phyloP scores from a whole-genome alignment of 371 early-diverging fungal genomes.

The Mortierella sp. region DNA sequence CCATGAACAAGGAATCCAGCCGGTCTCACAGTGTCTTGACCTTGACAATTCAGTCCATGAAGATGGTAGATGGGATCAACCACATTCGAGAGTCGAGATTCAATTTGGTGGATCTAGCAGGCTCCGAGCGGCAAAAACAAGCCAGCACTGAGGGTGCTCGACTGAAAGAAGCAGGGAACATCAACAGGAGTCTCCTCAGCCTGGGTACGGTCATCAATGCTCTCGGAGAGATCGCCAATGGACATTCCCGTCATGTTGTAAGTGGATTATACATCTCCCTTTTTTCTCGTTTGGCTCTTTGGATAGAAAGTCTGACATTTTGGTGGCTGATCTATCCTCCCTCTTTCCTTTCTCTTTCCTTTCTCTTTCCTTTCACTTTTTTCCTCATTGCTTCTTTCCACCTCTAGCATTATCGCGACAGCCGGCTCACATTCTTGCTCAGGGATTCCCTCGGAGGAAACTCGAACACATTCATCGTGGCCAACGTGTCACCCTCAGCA shows the following conservation, averaged over 20 bases:
- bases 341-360: not conserved
- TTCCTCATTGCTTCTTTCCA: not conserved
- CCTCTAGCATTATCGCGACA: slow-evolving; percentile 84
- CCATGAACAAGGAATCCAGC: slow-evolving; percentile 72
- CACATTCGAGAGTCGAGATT: slow-evolving; percentile 71
- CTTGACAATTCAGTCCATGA: slow-evolving; percentile 65
- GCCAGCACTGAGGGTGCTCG: slow-evolving; percentile 84
- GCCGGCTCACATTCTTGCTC: slow-evolving; percentile 87
- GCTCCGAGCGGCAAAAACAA: slow-evolving; percentile 85
- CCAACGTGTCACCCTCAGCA: slow-evolving; percentile 80
- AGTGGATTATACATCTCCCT: not conserved
- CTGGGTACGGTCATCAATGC: slow-evolving; percentile 94
- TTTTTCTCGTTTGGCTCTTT: not conserved
- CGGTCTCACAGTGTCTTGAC: slow-evolving; percentile 73
- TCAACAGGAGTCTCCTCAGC: slow-evolving; percentile 88
- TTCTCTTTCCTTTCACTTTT: not conserved
- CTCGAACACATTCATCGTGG: slow-evolving; percentile 85
- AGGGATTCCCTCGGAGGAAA: slow-evolving; percentile 78
- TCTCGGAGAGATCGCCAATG: slow-evolving; percentile 76
- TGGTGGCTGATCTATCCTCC: not conserved
- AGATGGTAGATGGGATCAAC: slow-evolving; percentile 61
- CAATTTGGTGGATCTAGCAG: slow-evolving; percentile 93
- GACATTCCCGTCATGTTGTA: slow-evolving; percentile 79
- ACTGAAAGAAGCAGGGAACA: slow-evolving; percentile 89
- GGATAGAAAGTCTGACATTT: not conserved